Evolutionary conservation across 2,329 filamentous ascomycete species (phyloP).

Genomic region (Colletotrichum musicola): DNA sequence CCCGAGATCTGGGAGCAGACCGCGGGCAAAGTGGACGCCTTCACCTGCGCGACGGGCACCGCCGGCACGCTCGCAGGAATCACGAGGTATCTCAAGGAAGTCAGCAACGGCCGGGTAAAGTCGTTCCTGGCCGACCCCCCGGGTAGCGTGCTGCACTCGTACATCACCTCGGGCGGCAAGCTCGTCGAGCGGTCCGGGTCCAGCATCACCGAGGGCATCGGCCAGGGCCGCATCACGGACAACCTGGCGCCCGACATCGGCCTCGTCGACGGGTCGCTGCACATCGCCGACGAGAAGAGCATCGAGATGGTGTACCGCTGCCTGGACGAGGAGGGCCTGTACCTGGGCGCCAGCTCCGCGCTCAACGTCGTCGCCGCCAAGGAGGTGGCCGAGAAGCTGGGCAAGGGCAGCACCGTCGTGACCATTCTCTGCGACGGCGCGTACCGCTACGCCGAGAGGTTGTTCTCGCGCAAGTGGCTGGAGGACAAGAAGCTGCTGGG

Average conservation of each 20-base stretch:
- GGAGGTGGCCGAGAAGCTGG: conserved; percentile 91
- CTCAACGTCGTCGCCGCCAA: conserved; percentile 96
- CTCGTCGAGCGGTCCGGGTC: conserved; percentile 84
- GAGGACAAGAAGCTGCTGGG: conserved; percentile 84
- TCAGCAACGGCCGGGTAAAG: conserved; percentile 82
- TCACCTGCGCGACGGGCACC: conserved; percentile 95
- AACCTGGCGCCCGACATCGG: conserved; percentile 89
- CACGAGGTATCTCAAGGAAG: conserved; percentile 89
- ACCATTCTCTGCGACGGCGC: conserved; percentile 96
- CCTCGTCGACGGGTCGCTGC: conserved; percentile 85
- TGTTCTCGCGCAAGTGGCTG: conserved; percentile 95
- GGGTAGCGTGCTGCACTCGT: conserved; percentile 91
- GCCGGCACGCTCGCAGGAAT: conserved; percentile 91
- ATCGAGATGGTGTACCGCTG: conserved; percentile 98
- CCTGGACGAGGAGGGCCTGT: conserved; percentile 94
- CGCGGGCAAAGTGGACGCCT: conserved; percentile 85
- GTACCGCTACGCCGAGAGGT: conserved; percentile 94
- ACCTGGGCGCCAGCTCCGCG: conserved; percentile 92
- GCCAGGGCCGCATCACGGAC: conserved; percentile 95
- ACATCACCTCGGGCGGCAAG: conserved; percentile 87
- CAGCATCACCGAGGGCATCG: conserved; percentile 97
- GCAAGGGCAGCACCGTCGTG: conserved; percentile 89
- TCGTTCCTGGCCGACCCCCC: conserved; percentile 94
- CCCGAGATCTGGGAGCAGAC: conserved; percentile 99
- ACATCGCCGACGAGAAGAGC: conserved; percentile 91